These are phyloP conservation scores for Sporisorium scitamineum DNA, from an alignment of 1,284 basidiomycete species.

Conservation along the genomic window DNA sequence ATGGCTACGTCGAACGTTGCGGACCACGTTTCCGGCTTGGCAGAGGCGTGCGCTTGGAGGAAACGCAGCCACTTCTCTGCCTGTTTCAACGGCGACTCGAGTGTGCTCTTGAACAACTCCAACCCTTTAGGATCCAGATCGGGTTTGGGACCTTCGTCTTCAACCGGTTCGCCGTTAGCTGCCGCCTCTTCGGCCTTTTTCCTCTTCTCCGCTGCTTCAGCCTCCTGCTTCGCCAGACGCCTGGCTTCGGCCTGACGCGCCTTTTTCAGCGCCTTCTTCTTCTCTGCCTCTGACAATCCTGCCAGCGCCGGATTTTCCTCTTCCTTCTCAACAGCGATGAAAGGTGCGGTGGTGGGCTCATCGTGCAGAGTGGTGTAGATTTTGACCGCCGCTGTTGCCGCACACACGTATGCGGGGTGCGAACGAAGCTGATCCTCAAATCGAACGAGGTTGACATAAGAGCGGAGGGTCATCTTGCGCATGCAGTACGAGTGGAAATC, in stretches of 20 bases:
- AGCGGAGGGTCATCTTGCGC: constrained; percentile 86
- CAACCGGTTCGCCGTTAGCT: constrained; percentile 72
- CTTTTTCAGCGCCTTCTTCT: constrained; percentile 49
- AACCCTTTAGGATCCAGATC: constrained; percentile 69
- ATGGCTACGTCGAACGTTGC: constrained; percentile 84
- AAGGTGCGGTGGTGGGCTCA: constrained; percentile 63
- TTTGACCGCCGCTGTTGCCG: constrained; percentile 78
- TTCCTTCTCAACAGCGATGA: constrained; percentile 58
- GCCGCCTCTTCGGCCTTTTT: constrained; percentile 40
- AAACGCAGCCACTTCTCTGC: constrained; percentile 82
- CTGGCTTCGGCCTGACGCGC: constrained; percentile 42
- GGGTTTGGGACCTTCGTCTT: constrained; percentile 78
- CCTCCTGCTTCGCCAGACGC: constrained; percentile 25
- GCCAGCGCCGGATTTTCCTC: constrained; percentile 19
- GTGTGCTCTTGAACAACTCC: constrained; percentile 29
- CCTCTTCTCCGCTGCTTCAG: constrained; percentile 30
- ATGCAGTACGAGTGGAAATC: constrained; percentile 98
- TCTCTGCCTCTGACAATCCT: constrained; percentile 28
- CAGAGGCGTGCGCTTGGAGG: constrained; percentile 72
- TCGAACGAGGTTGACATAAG: constrained; percentile 82
- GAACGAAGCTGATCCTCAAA: constrained; percentile 86
- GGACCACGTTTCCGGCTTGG: constrained; percentile 80
- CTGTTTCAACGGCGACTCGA: constrained; percentile 75
- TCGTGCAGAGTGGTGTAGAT: constrained; percentile 75
- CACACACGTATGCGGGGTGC: constrained; percentile 80